A percentile compares a stretch with the other conserved stretches of the same genome.
These are phyloP conservation scores for Casuarina glauca DNA, from an alignment of 306 rosid genomes.

Conservation along the genomic window DNA sequence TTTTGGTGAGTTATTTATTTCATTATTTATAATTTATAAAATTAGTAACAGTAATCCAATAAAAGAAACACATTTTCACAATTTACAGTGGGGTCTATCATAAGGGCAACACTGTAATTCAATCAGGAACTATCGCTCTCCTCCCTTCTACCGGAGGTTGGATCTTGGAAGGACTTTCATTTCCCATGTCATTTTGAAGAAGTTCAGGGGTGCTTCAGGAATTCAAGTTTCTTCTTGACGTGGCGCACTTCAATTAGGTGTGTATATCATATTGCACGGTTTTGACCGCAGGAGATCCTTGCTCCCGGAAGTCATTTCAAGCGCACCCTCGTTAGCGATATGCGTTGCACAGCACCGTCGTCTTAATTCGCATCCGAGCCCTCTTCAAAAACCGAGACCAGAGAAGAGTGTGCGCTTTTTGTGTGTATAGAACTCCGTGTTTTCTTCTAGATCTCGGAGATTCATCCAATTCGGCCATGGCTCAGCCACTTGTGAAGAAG, in stretches of 20 bases:
- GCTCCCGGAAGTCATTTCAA: background rate
- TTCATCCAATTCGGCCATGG: slow-evolving; percentile 57
- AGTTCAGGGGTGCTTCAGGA: background rate
- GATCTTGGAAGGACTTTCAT: background rate
- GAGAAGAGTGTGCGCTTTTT: too few species aligned
- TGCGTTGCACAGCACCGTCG: background rate
- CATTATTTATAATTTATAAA: too few species aligned
- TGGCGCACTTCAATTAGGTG: background rate
- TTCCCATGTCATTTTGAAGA: background rate
- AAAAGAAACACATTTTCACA: background rate
- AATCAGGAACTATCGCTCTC: too few species aligned
- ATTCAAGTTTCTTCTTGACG: background rate
- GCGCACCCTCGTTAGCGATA: slow-evolving; percentile 3
- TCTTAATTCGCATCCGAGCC: slow-evolving; percentile 11
- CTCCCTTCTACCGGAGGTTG: background rate
- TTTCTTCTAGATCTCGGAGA: slow-evolving; percentile 51
- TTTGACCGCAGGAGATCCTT: slow-evolving; percentile 1
- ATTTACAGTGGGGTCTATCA: background rate
- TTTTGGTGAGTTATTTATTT: too few species aligned
- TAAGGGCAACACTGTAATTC: background rate
- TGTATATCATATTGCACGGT: too few species aligned
- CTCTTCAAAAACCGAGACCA: slow-evolving; percentile 7
- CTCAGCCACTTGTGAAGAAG: slow-evolving; percentile 94
- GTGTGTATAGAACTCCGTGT: background rate
- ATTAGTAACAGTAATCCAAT: too few species aligned